A percentile compares a stretch with the other conserved stretches of the same genome.
These are phyloP conservation scores for Encephalitozoon romaleae DNA, from an alignment of 371 early-diverging fungal species.

Conservation along the genomic window DNA sequence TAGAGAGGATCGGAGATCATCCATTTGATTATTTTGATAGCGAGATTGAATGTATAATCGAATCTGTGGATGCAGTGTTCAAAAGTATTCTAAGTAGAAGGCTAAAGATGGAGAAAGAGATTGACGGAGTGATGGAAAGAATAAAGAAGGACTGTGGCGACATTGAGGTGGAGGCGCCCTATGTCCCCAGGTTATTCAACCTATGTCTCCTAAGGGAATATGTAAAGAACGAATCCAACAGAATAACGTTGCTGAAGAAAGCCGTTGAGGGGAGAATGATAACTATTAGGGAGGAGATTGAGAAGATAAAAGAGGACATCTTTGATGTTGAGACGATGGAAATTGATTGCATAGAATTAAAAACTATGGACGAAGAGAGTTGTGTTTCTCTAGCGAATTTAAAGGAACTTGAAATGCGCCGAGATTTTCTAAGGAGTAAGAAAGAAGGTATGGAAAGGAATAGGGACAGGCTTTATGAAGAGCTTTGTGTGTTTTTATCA, in stretches of 20 bases:
- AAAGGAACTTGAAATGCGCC: not conserved
- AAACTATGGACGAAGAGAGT: not conserved
- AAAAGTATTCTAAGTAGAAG: not conserved
- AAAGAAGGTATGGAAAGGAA: constrained; percentile 5
- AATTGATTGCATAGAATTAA: not conserved
- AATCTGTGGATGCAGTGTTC: not conserved
- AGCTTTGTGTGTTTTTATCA: constrained; percentile 20
- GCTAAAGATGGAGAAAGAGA: not conserved
- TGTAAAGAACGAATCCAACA: not conserved
- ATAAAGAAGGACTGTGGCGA: not conserved
- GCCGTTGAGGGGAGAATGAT: constrained; percentile 7
- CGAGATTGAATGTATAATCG: constrained; percentile 9
- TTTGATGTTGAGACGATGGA: not conserved
- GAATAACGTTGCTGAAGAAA: not conserved
- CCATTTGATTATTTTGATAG: constrained; percentile 21
- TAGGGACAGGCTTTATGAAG: constrained; percentile 23
- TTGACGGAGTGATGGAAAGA: not conserved
- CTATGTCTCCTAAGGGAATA: not conserved
- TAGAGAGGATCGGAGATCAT: not conserved
- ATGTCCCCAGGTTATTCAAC: not conserved
- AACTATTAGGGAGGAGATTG: not conserved
- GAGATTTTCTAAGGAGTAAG: constrained; percentile 14
- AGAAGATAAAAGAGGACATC: not conserved
- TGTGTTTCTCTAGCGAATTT: not conserved
- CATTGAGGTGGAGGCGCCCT: not conserved